Base-by-base conservation (phyloP, 2,329 filamentous ascomycete species). In the Alternaria infectoria region DNA sequence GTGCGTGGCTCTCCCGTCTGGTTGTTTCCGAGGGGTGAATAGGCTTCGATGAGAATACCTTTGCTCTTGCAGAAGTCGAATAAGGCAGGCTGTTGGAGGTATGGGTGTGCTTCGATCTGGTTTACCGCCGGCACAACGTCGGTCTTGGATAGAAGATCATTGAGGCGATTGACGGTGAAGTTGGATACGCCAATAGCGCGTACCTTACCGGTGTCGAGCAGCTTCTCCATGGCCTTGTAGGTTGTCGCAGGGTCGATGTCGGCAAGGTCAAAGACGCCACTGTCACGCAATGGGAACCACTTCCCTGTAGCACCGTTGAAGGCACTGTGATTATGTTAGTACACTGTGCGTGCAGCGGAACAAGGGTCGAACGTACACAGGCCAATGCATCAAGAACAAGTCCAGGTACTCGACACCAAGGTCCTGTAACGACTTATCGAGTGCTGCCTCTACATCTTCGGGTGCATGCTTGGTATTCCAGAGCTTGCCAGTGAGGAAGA, bases 201-300 rank as follows among this genome's bases (percentile, higher is more conserved):
- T 44, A 90, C 90, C 81, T 92, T 91, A 79, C 89, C 89, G 30
- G 87, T 88, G 8, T 79, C 85, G 15, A 87, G 80, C 44, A 92
- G 82, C 83, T 89, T 90, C 81, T 91, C 87, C 86, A 91, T 84
- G 80, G 89, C 89, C 64, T 84, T 82, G 85, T 86, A 96, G 43
- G 92, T 95, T 79, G 93, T 89, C 72, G 92, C 85, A 77, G 91
- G 93, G 82, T 92, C 86, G 90, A 91, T 94, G 81, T 93, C 90
- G 30, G 86, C 83, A 62, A 89, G 86, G 76, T 90, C 87, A 83
- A 91, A 91, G 78, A 84, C 87, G 88, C 89, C 88, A 90, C 62
- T 72, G 57, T 68, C 65, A n/a, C 66, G 58, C 15, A 68, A 44
- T 5, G 68, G 68, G 23, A 73, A 70, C 66, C 69, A 68, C 47